These are phyloP conservation scores for Colletotrichum sp. DNA, from an alignment of 2,329 filamentous ascomycete genomes.

Conservation along the genomic window DNA sequence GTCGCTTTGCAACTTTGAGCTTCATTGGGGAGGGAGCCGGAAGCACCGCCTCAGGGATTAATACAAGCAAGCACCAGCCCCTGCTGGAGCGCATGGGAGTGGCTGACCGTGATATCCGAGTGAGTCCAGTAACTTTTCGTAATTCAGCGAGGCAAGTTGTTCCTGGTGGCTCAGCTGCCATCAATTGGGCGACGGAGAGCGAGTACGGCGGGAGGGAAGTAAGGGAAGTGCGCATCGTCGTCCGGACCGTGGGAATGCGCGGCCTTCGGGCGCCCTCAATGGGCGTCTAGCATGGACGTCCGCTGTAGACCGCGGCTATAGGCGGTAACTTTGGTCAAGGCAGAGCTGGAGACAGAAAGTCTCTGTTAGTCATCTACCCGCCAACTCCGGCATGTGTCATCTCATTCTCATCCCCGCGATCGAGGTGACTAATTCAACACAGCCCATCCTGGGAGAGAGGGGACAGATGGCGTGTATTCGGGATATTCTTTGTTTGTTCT, in stretches of 20 bases:
- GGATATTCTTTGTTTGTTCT: background rate
- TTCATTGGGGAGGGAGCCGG: background rate
- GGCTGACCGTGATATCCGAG: background rate
- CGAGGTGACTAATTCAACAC: background rate
- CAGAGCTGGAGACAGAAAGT: background rate
- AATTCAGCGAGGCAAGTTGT: background rate
- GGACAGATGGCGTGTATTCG: background rate
- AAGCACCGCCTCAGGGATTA: slow-evolving; percentile 8
- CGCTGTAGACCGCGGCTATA: background rate
- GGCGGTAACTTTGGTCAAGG: background rate
- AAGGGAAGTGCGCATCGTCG: background rate
- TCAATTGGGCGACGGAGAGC: background rate
- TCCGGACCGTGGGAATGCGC: background rate
- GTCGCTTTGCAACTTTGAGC: background rate
- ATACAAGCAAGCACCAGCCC: background rate
- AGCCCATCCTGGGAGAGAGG: background rate
- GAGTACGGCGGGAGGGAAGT: background rate
- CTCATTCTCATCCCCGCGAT: background rate
- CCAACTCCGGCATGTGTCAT: slow-evolving; percentile 3
- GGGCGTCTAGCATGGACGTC: background rate
- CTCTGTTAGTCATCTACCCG: background rate
- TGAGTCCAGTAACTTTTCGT: background rate
- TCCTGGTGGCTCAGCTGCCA: background rate
- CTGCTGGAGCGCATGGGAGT: background rate
- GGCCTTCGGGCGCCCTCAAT: background rate